Evolutionary conservation across 805 yeast species (phyloP).

Genomic region (Myxozyma monticola): DNA sequence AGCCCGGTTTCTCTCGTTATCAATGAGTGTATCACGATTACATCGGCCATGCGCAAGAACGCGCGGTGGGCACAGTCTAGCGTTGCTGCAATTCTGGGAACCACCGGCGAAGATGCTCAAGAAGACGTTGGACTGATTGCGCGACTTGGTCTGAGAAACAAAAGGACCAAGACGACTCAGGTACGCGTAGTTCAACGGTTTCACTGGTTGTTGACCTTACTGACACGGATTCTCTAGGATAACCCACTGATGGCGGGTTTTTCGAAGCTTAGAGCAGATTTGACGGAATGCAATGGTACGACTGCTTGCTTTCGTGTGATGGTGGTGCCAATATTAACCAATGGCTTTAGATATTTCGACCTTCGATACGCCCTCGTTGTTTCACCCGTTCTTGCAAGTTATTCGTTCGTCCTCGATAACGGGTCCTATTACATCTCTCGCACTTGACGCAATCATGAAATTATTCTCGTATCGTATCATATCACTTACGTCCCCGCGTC

Average conservation of each 20-base stretch:
- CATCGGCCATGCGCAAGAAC: slow-evolving; percentile 86
- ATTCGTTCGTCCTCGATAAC: slow-evolving; percentile 82
- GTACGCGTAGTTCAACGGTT: slow-evolving; percentile 2
- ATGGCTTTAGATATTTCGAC: slow-evolving; percentile 45
- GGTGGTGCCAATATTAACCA: no score
- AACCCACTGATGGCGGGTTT: slow-evolving; percentile 49
- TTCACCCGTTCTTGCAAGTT: slow-evolving; percentile 84
- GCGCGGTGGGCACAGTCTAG: slow-evolving; percentile 74
- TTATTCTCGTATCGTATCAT: slow-evolving; percentile 71
- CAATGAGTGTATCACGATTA: slow-evolving; percentile 81
- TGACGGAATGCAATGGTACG: slow-evolving; percentile 51
- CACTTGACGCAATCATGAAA: slow-evolving; percentile 72
- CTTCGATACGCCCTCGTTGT: slow-evolving; percentile 68
- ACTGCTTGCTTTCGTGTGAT: neutral
- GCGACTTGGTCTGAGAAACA: slow-evolving; percentile 37
- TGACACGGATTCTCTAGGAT: slow-evolving; percentile 9
- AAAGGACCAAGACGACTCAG: slow-evolving; percentile 18
- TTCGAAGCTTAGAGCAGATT: slow-evolving; percentile 70
- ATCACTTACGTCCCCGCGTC: slow-evolving; percentile 53
- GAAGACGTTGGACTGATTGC: slow-evolving; percentile 45
- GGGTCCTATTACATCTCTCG: slow-evolving; percentile 80
- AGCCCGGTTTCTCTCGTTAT: slow-evolving; percentile 81
- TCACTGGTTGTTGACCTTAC: no score
- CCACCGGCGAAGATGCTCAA: slow-evolving; percentile 50
- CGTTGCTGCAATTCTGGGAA: slow-evolving; percentile 81